phyloP scores from a whole-genome alignment of 352 stramenopile genomes.

The Globisporangium paddicum region DNA sequence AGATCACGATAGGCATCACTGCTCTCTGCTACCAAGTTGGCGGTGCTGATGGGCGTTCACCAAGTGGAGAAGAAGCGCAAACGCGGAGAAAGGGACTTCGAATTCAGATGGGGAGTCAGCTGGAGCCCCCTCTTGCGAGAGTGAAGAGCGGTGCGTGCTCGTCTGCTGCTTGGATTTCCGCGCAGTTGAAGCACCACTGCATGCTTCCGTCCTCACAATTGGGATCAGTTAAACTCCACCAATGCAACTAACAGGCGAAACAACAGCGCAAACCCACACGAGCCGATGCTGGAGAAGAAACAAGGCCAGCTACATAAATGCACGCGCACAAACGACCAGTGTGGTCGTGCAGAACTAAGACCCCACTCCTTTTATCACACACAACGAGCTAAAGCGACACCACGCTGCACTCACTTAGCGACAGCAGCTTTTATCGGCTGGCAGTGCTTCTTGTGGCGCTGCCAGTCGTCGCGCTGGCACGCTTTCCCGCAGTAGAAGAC shows the following conservation, averaged over 20 bases:
- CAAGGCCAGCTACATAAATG: too few relatives aligned
- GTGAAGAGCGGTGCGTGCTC: background rate
- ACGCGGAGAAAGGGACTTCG: background rate
- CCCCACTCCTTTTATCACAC: too few relatives aligned
- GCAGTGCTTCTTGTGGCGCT: constrained; percentile 51
- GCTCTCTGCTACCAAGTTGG: background rate
- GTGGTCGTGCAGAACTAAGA: too few relatives aligned
- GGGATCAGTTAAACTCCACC: too few relatives aligned
- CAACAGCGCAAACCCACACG: too few relatives aligned
- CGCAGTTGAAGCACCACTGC: too few relatives aligned
- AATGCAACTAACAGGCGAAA: too few relatives aligned
- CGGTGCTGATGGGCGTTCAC: background rate
- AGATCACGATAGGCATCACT: background rate
- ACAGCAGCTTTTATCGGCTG: constrained; percentile 13
- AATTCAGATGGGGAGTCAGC: background rate
- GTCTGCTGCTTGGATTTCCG: too few relatives aligned
- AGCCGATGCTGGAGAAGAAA: too few relatives aligned
- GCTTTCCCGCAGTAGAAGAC: constrained; percentile 66
- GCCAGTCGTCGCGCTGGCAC: constrained; percentile 68
- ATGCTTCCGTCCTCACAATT: too few relatives aligned
- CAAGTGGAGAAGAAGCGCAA: background rate
- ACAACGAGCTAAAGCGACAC: background rate
- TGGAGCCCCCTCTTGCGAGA: background rate
- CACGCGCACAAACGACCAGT: too few relatives aligned
- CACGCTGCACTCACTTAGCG: constrained; percentile 2